Percentiles rank a stretch among this genome's conserved stretches.
Evolutionary conservation across 2,329 filamentous ascomycete species (phyloP).

Genomic region (Fusarium graminum): DNA sequence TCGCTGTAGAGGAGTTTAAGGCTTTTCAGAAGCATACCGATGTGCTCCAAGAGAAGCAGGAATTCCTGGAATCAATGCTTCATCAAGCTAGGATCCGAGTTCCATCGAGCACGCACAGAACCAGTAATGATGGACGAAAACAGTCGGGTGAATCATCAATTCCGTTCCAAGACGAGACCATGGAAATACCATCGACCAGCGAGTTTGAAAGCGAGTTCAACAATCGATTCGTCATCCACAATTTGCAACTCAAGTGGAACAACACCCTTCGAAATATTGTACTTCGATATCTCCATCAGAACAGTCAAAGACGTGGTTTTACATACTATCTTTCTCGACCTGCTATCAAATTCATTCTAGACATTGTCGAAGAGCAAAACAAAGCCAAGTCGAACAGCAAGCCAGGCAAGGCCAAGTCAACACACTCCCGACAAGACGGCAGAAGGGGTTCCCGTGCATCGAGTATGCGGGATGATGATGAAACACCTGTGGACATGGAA

Average conservation of each 20-base stretch:
- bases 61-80: slow-evolving; percentile 71
- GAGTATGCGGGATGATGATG: slow-evolving; percentile 63
- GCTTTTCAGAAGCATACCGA: slow-evolving; percentile 67
- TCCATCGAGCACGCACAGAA: slow-evolving; percentile 49
- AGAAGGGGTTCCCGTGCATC: slow-evolving; percentile 55
- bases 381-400: slow-evolving; percentile 69
- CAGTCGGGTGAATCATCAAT: slow-evolving; percentile 59
- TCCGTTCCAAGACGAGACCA: slow-evolving; percentile 68
- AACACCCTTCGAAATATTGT: slow-evolving; percentile 96
- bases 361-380: slow-evolving; percentile 94
- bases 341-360: slow-evolving; percentile 97
- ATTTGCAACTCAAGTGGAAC: slow-evolving; percentile 98
- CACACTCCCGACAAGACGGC: slow-evolving; percentile 46
- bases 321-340: slow-evolving; percentile 97
- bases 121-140: slow-evolving; percentile 46
- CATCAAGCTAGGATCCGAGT: slow-evolving; percentile 61
- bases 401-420: slow-evolving; percentile 50
- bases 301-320: slow-evolving; percentile 93
- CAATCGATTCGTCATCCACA: slow-evolving; percentile 98
- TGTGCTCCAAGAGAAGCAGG: slow-evolving; percentile 69
- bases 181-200: slow-evolving; percentile 77
- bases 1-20: slow-evolving; percentile 70
- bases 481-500: slow-evolving; percentile 76
- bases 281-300: slow-evolving; percentile 96
- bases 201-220: slow-evolving; percentile 96